Evolutionary conservation across 768 basidiomycete species (phyloP).

Genomic region (Suillus bovinus): DNA sequence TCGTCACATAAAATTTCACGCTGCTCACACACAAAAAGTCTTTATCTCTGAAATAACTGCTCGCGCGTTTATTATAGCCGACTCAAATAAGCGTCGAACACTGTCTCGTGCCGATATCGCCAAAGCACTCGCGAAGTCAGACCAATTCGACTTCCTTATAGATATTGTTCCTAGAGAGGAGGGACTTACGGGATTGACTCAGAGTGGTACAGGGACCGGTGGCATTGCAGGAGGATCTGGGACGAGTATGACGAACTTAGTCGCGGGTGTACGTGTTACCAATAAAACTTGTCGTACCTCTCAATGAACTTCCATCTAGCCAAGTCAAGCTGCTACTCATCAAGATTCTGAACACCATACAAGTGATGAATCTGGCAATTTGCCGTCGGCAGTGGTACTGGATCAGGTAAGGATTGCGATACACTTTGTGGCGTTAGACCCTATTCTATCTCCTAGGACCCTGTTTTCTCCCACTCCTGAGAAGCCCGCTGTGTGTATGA

Average conservation of each 20-base stretch:
- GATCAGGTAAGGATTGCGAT: slow-evolving; percentile 22
- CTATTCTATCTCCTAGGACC: neutral
- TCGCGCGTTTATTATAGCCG: slow-evolving; percentile 92
- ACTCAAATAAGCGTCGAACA: slow-evolving; percentile 95
- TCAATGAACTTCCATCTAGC: slow-evolving; percentile 15
- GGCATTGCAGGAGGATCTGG: neutral
- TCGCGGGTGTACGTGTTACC: slow-evolving; percentile 26
- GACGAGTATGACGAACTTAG: slow-evolving; percentile 17
- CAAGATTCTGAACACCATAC: slow-evolving; percentile 27
- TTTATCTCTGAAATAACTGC: slow-evolving; percentile 98
- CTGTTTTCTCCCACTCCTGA: slow-evolving; percentile 21
- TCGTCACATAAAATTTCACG: slow-evolving; percentile 4
- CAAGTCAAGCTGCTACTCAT: slow-evolving; percentile 24
- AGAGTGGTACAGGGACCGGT: slow-evolving; percentile 7
- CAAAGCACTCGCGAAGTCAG: slow-evolving; percentile 87
- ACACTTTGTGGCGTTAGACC: neutral
- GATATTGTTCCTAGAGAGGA: slow-evolving; percentile 94
- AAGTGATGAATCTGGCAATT: slow-evolving; percentile 18
- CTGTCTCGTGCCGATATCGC: slow-evolving; percentile 92
- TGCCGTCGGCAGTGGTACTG: slow-evolving; percentile 22
- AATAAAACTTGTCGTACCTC: neutral
- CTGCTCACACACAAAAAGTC: slow-evolving; percentile 48
- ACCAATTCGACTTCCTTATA: slow-evolving; percentile 97
- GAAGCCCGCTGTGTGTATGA: neutral
- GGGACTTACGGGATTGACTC: slow-evolving; percentile 26